phyloP scores from a whole-genome alignment of 306 rosid species.

The Boehmeria nivea region DNA sequence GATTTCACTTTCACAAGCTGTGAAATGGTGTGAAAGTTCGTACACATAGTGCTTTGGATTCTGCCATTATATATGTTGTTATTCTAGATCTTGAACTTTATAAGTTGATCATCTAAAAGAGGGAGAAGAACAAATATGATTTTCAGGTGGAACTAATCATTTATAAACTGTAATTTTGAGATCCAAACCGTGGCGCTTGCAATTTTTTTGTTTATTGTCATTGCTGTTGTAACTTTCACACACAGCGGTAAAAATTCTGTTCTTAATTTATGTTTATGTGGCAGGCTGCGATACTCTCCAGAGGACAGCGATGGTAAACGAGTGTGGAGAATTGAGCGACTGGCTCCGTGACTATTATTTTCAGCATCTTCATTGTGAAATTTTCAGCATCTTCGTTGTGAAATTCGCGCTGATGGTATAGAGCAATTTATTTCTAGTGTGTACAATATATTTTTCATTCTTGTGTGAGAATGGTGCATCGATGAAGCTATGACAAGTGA shows the following conservation, averaged over 20 bases:
- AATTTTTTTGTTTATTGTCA: too few species aligned
- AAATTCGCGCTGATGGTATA: too few species aligned
- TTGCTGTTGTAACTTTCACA: too few species aligned
- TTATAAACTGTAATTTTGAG: background rate
- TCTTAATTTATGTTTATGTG: conserved; percentile 17
- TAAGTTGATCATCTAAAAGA: background rate
- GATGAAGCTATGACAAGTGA: too few species aligned
- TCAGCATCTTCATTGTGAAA: conserved; percentile 28
- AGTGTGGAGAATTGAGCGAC: conserved; percentile 75
- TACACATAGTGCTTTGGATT: background rate
- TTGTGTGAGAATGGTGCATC: too few species aligned
- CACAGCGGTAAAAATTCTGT: background rate
- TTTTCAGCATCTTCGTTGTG: too few species aligned
- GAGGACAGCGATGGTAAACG: conserved; percentile 54
- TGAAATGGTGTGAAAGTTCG: background rate
- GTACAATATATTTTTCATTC: too few species aligned
- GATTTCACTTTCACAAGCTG: background rate
- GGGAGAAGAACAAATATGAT: too few species aligned
- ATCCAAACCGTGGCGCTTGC: background rate
- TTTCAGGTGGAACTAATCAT: too few species aligned
- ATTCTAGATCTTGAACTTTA: background rate
- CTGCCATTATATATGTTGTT: background rate
- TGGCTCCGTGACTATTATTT: conserved; percentile 68
- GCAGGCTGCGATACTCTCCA: conserved; percentile 79
- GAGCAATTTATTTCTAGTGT: background rate